Evolutionary conservation across 2,329 filamentous ascomycete genomes (phyloP).

Genomic region (Sarocladium strictum): DNA sequence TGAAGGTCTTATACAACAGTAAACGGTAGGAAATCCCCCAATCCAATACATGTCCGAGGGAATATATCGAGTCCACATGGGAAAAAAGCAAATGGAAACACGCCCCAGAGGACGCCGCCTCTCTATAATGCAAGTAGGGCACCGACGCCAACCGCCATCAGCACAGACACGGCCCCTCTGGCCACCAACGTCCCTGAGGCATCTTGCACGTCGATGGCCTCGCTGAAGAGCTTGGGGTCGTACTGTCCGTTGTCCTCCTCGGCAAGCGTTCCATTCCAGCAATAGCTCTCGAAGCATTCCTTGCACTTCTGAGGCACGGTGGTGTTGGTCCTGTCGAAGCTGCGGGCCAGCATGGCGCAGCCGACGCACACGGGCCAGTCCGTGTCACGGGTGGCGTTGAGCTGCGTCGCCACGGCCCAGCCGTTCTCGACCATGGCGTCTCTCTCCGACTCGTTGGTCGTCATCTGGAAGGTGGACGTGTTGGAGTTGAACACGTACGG

Average conservation of each 20-base stretch:
- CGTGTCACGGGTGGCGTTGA: conserved; percentile 67
- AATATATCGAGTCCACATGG: too few relatives aligned
- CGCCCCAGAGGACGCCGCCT: neutral
- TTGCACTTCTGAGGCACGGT: conserved; percentile 65
- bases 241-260: conserved; percentile 27
- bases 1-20: too few relatives aligned
- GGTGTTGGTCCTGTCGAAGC: conserved; percentile 64
- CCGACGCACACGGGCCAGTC: conserved; percentile 81
- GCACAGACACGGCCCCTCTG: conserved; percentile 13
- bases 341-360: conserved; percentile 78
- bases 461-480: conserved; percentile 67
- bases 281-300: conserved; percentile 75
- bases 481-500: conserved; percentile 76
- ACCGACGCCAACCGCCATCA: conserved; percentile 16
- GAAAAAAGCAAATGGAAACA: too few relatives aligned
- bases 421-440: conserved; percentile 82
- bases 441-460: conserved; percentile 60
- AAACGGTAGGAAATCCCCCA: too few relatives aligned
- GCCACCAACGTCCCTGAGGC: conserved; percentile 14
- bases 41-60: too few relatives aligned
- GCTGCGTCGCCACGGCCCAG: conserved; percentile 76
- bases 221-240: conserved; percentile 20
- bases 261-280: conserved; percentile 77
- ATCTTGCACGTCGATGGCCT: conserved; percentile 20
- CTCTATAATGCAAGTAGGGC: conserved; percentile 11